Conservation (phyloP, 1,139 yeast species). For the Candida pseudoviswanathii region DNA sequence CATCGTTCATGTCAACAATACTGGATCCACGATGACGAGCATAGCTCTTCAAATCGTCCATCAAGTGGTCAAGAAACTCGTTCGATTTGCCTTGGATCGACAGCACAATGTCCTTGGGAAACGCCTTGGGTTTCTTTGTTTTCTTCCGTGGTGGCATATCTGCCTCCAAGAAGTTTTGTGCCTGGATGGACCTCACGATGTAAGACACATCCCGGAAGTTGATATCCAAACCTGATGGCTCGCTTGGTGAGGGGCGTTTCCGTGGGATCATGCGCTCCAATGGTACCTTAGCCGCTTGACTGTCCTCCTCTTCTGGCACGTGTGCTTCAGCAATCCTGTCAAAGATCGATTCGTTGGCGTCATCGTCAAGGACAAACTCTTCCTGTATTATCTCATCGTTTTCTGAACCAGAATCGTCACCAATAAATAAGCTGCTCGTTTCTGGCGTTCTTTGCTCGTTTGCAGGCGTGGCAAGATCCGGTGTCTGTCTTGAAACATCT, state of each 20-base stretch:
- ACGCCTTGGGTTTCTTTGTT: conserved; percentile 2
- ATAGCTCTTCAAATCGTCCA: conserved; percentile 37
- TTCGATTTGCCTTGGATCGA: conserved; percentile 25
- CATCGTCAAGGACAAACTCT: conserved; percentile 14
- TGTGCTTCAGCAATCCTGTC: conserved; percentile 5
- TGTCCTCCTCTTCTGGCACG: background rate
- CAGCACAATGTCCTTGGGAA: conserved; percentile 4
- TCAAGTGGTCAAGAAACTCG: conserved; percentile 34
- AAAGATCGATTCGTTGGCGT: conserved; percentile 5
- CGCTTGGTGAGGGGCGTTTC: background rate
- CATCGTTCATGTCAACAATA: conserved; percentile 37
- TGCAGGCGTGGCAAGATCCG: background rate
- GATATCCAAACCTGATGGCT: background rate
- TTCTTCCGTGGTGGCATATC: conserved; percentile 1
- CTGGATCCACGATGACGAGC: conserved; percentile 33
- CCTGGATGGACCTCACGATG: conserved; percentile 9
- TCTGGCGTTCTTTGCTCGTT: conserved; percentile 2
- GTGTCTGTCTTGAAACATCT: background rate
- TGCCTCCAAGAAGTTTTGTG: conserved; percentile 1
- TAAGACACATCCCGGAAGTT: conserved; percentile 7
- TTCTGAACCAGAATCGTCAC: background rate
- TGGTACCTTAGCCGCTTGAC: background rate
- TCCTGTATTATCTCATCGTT: conserved; percentile 13
- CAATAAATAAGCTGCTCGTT: background rate
- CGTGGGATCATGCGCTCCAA: background rate